Evolutionary conservation across 1,284 basidiomycete genomes (phyloP).

Genomic region (Ceratorhiza oryzae-sativae): DNA sequence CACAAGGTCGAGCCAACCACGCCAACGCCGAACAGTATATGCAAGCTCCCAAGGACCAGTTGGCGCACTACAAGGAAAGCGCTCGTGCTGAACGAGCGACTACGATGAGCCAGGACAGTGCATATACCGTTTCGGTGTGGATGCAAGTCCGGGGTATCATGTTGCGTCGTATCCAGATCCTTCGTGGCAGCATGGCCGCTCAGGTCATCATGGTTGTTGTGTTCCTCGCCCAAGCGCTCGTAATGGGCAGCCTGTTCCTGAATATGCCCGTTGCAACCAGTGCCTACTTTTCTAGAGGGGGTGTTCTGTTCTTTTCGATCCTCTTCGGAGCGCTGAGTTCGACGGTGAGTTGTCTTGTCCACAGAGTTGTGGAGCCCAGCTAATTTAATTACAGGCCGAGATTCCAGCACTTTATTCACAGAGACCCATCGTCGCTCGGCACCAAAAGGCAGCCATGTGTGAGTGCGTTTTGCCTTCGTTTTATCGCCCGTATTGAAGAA

Average conservation of each 20-base stretch:
- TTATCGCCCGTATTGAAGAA: neutral
- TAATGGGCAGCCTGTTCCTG: constrained; percentile 80
- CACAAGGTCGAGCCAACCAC: constrained; percentile 53
- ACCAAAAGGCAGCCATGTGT: constrained; percentile 63
- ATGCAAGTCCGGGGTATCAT: constrained; percentile 75
- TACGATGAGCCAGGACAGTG: constrained; percentile 49
- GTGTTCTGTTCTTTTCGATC: constrained; percentile 59
- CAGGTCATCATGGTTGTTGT: constrained; percentile 45
- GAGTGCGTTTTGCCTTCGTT: neutral
- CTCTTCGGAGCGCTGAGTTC: constrained; percentile 57
- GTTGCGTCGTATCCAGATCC: constrained; percentile 69
- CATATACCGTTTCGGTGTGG: constrained; percentile 56
- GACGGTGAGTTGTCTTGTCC: constrained; percentile 43
- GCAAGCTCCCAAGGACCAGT: constrained; percentile 61
- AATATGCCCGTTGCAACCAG: constrained; percentile 65
- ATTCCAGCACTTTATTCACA: constrained; percentile 75
- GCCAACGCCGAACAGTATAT: constrained; percentile 60
- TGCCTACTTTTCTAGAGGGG: constrained; percentile 82
- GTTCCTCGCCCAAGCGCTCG: constrained; percentile 62
- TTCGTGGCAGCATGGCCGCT: constrained; percentile 62
- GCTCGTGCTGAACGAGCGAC: constrained; percentile 61
- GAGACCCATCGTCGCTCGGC: constrained; percentile 72
- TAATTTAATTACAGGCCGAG: constrained; percentile 56
- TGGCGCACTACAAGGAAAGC: constrained; percentile 60
- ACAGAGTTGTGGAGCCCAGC: neutral